Evolutionary conservation across 2,329 filamentous ascomycete genomes (phyloP).

Genomic region (Hymenoscyphus repandus): DNA sequence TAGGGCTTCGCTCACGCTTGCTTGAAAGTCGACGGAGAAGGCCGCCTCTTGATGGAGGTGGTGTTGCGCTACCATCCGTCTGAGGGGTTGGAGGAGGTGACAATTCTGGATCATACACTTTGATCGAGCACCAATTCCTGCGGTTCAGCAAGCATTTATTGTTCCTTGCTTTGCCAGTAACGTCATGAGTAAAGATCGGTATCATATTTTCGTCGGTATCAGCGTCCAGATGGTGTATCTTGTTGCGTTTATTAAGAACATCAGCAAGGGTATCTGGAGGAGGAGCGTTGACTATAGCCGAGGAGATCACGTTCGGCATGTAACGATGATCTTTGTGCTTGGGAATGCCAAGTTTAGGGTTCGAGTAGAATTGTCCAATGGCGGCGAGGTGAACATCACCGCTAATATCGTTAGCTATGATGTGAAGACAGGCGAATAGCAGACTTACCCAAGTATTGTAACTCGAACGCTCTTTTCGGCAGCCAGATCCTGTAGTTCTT

Average conservation of each 20-base stretch:
- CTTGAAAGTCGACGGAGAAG: slow-evolving; percentile 29
- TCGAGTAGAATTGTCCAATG: slow-evolving; percentile 91
- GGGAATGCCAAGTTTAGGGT: slow-evolving; percentile 70
- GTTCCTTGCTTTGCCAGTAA: slow-evolving; percentile 83
- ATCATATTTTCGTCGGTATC: slow-evolving; percentile 95
- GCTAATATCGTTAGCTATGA: slow-evolving; percentile 38
- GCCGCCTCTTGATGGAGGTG: slow-evolving; percentile 22
- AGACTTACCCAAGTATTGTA: slow-evolving; percentile 69
- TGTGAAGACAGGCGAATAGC: not conserved
- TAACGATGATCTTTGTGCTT: slow-evolving; percentile 94
- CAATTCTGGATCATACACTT: slow-evolving; percentile 71
- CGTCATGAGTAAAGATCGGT: slow-evolving; percentile 82
- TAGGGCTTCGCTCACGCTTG: slow-evolving; percentile 23
- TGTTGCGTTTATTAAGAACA: slow-evolving; percentile 90
- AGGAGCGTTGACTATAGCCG: slow-evolving; percentile 88
- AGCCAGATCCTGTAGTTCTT: slow-evolving; percentile 88
- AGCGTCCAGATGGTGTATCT: slow-evolving; percentile 63
- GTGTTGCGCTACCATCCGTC: slow-evolving; percentile 38
- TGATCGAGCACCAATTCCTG: slow-evolving; percentile 93
- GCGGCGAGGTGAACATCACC: slow-evolving; percentile 93
- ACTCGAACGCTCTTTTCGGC: slow-evolving; percentile 88
- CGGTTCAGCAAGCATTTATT: slow-evolving; percentile 86
- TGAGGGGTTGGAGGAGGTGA: slow-evolving; percentile 69
- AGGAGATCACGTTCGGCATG: slow-evolving; percentile 93
- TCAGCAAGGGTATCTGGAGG: slow-evolving; percentile 85